Conservation (phyloP, 352 stramenopile species). For the Globisporangium orthogonon region DNA sequence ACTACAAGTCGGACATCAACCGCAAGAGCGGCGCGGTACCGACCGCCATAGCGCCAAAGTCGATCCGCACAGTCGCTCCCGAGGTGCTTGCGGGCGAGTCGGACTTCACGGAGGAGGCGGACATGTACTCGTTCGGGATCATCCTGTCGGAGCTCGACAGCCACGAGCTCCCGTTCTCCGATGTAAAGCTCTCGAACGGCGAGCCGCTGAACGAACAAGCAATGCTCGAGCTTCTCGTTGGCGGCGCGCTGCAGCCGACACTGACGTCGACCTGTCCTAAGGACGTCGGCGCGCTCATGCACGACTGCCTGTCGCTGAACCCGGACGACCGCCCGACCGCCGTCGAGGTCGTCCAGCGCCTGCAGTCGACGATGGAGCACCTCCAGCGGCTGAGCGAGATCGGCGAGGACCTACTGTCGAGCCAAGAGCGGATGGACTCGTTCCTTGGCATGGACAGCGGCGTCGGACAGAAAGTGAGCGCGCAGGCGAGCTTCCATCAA, state of each 20-base stretch:
- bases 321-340: constrained; percentile 36
- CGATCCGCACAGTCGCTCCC: constrained; percentile 54
- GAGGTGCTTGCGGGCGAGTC: constrained; percentile 53
- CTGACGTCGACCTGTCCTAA: constrained; percentile 42
- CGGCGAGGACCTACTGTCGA: constrained; percentile 29
- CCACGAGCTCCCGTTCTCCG: constrained; percentile 60
- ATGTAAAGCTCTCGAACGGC: constrained; percentile 51
- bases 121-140: constrained; percentile 73
- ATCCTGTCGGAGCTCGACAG: constrained; percentile 67
- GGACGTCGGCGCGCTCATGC: constrained; percentile 33
- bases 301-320: constrained; percentile 48
- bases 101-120: constrained; percentile 30
- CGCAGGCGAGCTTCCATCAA: constrained; percentile 5
- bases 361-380: constrained; percentile 39
- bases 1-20: constrained; percentile 12
- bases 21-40: constrained; percentile 14
- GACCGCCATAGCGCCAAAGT: constrained; percentile 16
- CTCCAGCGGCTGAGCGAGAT: constrained; percentile 47
- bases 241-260: constrained; percentile 41
- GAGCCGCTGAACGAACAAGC: constrained; percentile 34
- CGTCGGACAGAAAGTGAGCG: not conserved
- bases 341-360: constrained; percentile 22
- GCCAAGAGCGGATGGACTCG: constrained; percentile 25
- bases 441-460: constrained; percentile 21
- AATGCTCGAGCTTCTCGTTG: constrained; percentile 46